Evolutionary conservation across 2,329 filamentous ascomycete species (phyloP).

Genomic region (Microsporum ferrugineum): DNA sequence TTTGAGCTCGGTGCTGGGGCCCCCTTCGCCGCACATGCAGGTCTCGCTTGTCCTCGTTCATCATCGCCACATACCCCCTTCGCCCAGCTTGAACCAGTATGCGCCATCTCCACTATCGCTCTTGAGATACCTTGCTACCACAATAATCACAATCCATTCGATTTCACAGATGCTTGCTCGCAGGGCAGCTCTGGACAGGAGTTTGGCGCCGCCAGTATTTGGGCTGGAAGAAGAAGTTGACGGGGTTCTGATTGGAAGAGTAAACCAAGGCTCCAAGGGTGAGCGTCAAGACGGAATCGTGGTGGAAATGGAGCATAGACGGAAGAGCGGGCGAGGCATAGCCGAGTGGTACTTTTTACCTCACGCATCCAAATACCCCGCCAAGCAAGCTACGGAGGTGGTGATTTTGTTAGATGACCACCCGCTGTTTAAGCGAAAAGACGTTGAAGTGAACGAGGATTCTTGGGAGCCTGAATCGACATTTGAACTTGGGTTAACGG

Average conservation of each 20-base stretch:
- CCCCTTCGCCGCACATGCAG: slow-evolving; percentile 28
- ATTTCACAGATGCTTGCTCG: slow-evolving; percentile 62
- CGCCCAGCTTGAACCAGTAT: slow-evolving; percentile 27
- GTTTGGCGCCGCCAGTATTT: slow-evolving; percentile 62
- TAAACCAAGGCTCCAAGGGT: slow-evolving; percentile 23
- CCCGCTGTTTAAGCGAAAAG: slow-evolving; percentile 49
- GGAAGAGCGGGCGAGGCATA: slow-evolving; percentile 69
- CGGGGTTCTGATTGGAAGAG: slow-evolving; percentile 61
- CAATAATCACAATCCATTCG: slow-evolving; percentile 62
- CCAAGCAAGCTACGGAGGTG: slow-evolving; percentile 40
- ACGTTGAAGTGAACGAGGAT: slow-evolving; percentile 37
- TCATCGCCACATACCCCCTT: slow-evolving; percentile 64
- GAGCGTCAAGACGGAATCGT: slow-evolving; percentile 53
- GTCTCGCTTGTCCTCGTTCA: slow-evolving; percentile 69
- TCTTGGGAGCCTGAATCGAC: slow-evolving; percentile 58
- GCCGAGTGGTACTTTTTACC: slow-evolving; percentile 55
- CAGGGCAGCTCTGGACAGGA: slow-evolving; percentile 65
- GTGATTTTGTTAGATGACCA: slow-evolving; percentile 64
- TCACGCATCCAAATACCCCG: slow-evolving; percentile 33
- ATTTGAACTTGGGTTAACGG: slow-evolving; percentile 77
- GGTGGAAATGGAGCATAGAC: slow-evolving; percentile 72
- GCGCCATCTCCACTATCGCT: slow-evolving; percentile 59
- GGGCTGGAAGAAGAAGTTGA: slow-evolving; percentile 68
- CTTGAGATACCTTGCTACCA: slow-evolving; percentile 77
- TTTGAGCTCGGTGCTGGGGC: slow-evolving; percentile 57